phyloP scores from a whole-genome alignment of 139 green algal species.

The Chloropicon primus region DNA sequence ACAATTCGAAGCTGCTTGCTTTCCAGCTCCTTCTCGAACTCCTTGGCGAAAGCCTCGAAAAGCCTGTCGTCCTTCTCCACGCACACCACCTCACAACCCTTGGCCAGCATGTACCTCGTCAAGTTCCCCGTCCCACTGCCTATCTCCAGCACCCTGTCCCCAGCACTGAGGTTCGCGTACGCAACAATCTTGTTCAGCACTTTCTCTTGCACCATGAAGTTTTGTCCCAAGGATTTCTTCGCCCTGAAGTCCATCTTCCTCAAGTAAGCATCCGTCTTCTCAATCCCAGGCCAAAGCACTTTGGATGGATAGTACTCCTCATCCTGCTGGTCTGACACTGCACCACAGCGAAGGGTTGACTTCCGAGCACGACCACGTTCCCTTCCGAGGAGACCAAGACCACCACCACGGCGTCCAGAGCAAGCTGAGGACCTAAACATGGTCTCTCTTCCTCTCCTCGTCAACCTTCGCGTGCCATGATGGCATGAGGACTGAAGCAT shows the following conservation, averaged over 20 bases:
- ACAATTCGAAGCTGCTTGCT: constrained; percentile 32
- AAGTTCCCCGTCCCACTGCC: constrained; percentile 68
- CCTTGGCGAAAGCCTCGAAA: constrained; percentile 20
- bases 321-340: too few relatives aligned
- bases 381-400: too few relatives aligned
- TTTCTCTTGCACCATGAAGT: constrained; percentile 75
- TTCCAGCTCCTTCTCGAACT: constrained; percentile 22
- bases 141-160: constrained; percentile 78
- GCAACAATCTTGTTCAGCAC: constrained; percentile 50
- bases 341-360: too few relatives aligned
- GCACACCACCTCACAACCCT: constrained; percentile 52
- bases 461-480: too few relatives aligned
- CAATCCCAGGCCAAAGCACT: background rate
- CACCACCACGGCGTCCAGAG: too few relatives aligned
- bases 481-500: too few relatives aligned
- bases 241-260: background rate
- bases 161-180: constrained; percentile 31
- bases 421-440: too few relatives aligned
- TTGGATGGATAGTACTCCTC: background rate
- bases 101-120: constrained; percentile 56
- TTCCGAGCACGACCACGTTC: too few relatives aligned
- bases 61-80: constrained; percentile 87
- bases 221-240: constrained; percentile 57
- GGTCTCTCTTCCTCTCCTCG: too few relatives aligned
- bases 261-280: background rate